These are phyloP conservation scores for Physaria fendleri DNA, from an alignment of 345 rosid genomes.

Conservation along the genomic window DNA sequence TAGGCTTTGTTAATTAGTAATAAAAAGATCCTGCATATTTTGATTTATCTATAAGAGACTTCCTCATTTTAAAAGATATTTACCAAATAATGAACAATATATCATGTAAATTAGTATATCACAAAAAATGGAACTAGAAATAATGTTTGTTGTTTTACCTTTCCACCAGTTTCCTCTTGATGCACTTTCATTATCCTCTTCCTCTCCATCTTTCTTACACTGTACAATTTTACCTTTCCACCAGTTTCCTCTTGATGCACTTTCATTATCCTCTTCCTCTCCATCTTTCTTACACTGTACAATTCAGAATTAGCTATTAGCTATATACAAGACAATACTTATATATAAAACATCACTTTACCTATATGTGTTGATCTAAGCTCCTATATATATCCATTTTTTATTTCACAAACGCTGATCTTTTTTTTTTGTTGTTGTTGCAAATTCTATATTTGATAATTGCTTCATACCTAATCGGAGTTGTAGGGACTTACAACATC, in stretches of 20 bases:
- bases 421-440: not conserved
- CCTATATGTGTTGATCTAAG: not conserved
- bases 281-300: conserved; percentile 57
- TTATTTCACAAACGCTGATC: not conserved
- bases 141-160: conserved; percentile 38
- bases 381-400: not conserved
- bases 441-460: not conserved
- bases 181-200: conserved; percentile 50
- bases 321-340: not conserved
- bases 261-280: conserved; percentile 42
- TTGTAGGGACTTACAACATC: conserved; percentile 29
- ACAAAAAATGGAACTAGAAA: not conserved
- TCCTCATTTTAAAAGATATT: not conserved
- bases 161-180: conserved; percentile 98
- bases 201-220: conserved; percentile 56
- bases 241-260: conserved; percentile 91
- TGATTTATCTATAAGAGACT: not conserved
- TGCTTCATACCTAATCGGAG: conserved; percentile 1
- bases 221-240: conserved; percentile 92
- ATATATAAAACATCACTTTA: not conserved
- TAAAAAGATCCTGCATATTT: conserved; percentile 47
- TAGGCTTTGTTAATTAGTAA: conserved; percentile 30
- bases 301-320: not conserved
- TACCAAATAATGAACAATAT: not conserved
- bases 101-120: not conserved